These are phyloP conservation scores for Rhypophila decipiens DNA, from an alignment of 495 filamentous ascomycete species.

Conservation along the genomic window DNA sequence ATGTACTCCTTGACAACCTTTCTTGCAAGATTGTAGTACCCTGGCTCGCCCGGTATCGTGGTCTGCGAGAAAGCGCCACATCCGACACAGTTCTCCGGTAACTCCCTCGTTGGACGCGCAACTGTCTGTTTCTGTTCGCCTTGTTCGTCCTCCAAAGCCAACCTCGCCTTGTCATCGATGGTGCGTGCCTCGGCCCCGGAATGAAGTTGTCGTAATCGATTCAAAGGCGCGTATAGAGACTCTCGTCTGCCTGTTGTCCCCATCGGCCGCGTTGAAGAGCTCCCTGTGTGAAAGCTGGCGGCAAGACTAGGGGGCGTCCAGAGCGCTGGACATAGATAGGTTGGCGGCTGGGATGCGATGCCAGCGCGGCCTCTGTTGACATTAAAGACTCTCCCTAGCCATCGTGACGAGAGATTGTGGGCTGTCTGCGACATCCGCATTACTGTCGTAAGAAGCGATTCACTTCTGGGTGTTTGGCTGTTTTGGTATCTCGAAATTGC, in stretches of 20 bases:
- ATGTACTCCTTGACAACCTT: slow-evolving; percentile 45
- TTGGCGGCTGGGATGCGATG: slow-evolving; percentile 25
- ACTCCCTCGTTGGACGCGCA: slow-evolving; percentile 13
- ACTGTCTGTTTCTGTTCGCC: background rate
- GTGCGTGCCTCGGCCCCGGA: background rate
- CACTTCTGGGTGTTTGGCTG: too few species aligned
- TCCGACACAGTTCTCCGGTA: slow-evolving; percentile 69
- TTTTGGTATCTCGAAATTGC: too few species aligned
- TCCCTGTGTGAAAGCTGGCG: background rate
- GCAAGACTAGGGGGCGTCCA: background rate
- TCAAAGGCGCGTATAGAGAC: background rate
- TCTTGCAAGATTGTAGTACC: slow-evolving; percentile 62
- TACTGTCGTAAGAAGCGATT: background rate
- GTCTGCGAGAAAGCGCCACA: slow-evolving; percentile 84
- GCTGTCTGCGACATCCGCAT: slow-evolving; percentile 15
- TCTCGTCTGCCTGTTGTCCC: background rate
- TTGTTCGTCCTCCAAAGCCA: background rate
- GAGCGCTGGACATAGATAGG: slow-evolving; percentile 41
- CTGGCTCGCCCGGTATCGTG: slow-evolving; percentile 58
- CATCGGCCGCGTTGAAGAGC: background rate
- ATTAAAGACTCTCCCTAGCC: slow-evolving; percentile 34
- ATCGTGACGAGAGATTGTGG: slow-evolving; percentile 24
- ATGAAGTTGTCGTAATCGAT: background rate
- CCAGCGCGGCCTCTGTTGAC: slow-evolving; percentile 29
- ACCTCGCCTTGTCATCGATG: background rate